A percentile compares a stretch with the other conserved stretches of the same genome.
These are phyloP conservation scores for Graphilbum ipis-grandicollis DNA, from an alignment of 2,329 filamentous ascomycete species.

Conservation along the genomic window DNA sequence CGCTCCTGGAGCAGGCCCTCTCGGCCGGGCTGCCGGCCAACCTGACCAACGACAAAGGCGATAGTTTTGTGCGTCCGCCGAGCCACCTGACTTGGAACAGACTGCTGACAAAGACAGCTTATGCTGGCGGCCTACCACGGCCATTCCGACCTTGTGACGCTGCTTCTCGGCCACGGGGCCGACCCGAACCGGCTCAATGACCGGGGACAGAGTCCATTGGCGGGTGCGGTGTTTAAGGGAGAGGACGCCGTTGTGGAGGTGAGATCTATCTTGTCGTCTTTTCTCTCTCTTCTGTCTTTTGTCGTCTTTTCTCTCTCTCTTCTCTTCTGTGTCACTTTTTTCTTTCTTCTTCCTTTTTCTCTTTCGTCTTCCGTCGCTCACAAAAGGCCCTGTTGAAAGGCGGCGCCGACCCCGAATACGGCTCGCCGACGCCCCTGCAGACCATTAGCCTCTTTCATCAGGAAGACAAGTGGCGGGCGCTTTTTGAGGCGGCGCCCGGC, in stretches of 20 bases:
- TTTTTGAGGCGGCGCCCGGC: conserved; percentile 31
- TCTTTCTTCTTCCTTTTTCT: not conserved
- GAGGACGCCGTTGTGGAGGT: conserved; percentile 46
- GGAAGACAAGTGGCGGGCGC: conserved; percentile 29
- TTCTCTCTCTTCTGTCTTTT: too few relatives aligned
- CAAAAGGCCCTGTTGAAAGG: conserved; percentile 26
- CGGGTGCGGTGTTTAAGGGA: conserved; percentile 57
- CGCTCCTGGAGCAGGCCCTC: conserved; percentile 44
- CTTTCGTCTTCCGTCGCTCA: not conserved
- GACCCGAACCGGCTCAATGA: conserved; percentile 54
- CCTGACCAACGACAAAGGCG: conserved; percentile 55
- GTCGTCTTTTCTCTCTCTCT: too few relatives aligned
- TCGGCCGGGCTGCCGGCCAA: conserved; percentile 49
- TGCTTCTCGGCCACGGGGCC: conserved; percentile 44
- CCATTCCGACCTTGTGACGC: conserved; percentile 38
- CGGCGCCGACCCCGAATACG: conserved; percentile 35
- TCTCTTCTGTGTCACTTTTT: too few relatives aligned
- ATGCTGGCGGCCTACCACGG: conserved; percentile 61
- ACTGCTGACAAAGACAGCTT: too few relatives aligned
- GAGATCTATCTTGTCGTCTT: conserved; percentile 2
- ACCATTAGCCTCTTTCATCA: conserved; percentile 35
- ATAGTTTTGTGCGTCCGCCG: too few relatives aligned
- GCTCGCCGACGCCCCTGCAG: conserved; percentile 28
- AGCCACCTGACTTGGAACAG: too few relatives aligned
- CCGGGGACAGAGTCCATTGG: conserved; percentile 48